Base-by-base conservation (phyloP, 2,329 filamentous ascomycete genomes). In the Aspergillus ustus region DNA sequence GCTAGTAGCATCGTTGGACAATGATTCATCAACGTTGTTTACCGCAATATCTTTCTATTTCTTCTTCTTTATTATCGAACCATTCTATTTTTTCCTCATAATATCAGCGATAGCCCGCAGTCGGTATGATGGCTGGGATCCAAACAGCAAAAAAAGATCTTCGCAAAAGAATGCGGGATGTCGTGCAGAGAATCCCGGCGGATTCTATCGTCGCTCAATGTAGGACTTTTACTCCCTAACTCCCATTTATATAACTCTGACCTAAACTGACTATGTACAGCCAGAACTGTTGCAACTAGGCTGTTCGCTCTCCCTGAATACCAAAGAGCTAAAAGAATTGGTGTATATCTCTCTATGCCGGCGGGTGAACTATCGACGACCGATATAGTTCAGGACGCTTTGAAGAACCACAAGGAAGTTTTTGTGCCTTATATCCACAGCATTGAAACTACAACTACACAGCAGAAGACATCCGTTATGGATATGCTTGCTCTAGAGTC, bases 331-430 rank as follows among this genome's bases (percentile, higher is more conserved):
- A 84, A 82, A 63, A 85, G 87, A 57, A 86, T 99, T 71, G 93
- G 91, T 69, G 84, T 99, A 60, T 99, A 96, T 75, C 83, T 99
- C 17, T 95, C 94, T 11, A 99, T 99, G 95, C 93, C 93, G 0
- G 81, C 83, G 9, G 90, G 89, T 25, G 95, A 99, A 79, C 85
- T 97, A 28, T 91, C 93, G 68, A 99, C 95, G 1, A 87, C 89
- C 55, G 81, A 83, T 52, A 92, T 98, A 58, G 92, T 98, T 8
- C 86, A 87, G 29, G 87, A 97, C 80, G 93, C 94, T 13, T 82
- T 99, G 28, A 78, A 80, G 7, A 77, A 82, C 3, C 92, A 91
- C 44, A 99, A 98, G 78, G 83, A 89, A 63, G 93, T 99, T 61
- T 98, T 92, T 75, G 89, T 99, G 52, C 95, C 95, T 0, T 97